Evolutionary conservation across 2,329 filamentous ascomycete genomes (phyloP), one percentile per base, ranked within the genome.

Genomic region (Penicillium sp.): DNA sequence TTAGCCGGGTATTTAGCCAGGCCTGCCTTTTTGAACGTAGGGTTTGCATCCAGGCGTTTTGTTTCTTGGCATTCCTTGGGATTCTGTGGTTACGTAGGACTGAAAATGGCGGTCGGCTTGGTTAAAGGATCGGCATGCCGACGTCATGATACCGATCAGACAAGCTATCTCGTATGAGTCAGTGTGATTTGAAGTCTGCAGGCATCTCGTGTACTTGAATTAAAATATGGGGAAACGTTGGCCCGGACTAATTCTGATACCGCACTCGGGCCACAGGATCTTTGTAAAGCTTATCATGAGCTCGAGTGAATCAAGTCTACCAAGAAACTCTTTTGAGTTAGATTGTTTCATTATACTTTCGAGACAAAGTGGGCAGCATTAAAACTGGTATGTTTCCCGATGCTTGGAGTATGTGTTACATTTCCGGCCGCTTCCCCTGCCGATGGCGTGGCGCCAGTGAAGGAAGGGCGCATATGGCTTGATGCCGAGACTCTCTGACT

Each of bases 1-100:
- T 56, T 52, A 51, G 12, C 53, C 50, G 55, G 3, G 20, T n/a
- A 35, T 40, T 50, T 50, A 50, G 12, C 48, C 35, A 50, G n/a
- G 7, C 8, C 26, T 47, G 29, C 12, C 29, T 12, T 6, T 31
- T 31, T 14, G 29, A 15, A 14, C 29, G 29, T 31, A 31, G 29
- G 6, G 4, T 31, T 15, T 31, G 12, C 29, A 31, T 11, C 4
- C 12, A 3, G 44, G 18, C 18, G 25, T 9, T 47, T 31, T n/a
- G 9, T 31, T 47, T 9, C n/a, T 37, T 18, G 15, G 15, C n/a
- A 2, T n/a, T 18, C 31, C 3, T n/a, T 37, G 11, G 18, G 7
- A 3, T 37, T 37, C 7, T 9, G 33, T 37, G n/a, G 15, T 37
- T 18, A 18, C n/a, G 14, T 18, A 18, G 33, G 8, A 37, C 15